Evolutionary conservation across 768 basidiomycete species (phyloP), one percentile per base, ranked within the genome.

Genomic region (Jaapia argillacea): DNA sequence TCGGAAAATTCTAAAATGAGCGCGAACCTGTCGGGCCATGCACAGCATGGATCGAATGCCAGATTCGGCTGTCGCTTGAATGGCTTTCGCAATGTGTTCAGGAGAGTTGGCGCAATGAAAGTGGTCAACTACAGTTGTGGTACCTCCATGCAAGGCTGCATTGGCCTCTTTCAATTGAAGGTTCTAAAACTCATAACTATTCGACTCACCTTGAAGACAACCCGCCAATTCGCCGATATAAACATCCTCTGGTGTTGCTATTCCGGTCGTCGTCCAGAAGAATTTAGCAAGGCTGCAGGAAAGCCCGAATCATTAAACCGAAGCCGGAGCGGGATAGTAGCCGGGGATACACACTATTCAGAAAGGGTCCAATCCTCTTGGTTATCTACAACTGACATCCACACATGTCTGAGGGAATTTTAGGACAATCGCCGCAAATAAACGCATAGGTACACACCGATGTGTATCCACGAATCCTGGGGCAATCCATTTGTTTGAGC

Each of bases 401-500:
- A 59, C 6, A 50, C 31, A 50, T 57, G 53, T n/a, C 56, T 59
- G 36, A 7, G 23, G 22, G 12, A 22, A 12, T n/a, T n/a, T 3
- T 39, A 21, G 37, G 36, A 16, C 21, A 2, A 18, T 20, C 13
- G n/a, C n/a, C n/a, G n/a, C 41, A 14, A 4, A 41, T 23, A 25
- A 27, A n/a, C 7, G 27, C 26, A 48, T 25, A 18, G 20, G 41
- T 16, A 7, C 20, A 41, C 38, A 59, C 59, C 60, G 46, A 45
- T 62, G 60, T 1, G 59, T 60, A 41, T 62, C 60, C 14, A 62
- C 47, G 41, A 60, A 54, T 1, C 60, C 60, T 4, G 60, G 60
- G 1, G 58, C 48, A 4, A 62, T 53, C 53, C 58, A 59, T 40
- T 59, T 57, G 41, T 50, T 45, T 2, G 22, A 26, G 39, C 54